Evolutionary conservation across 345 rosid genomes (phyloP), one percentile per base, ranked within the genome.

Genomic region (Anacardium occidentale): DNA sequence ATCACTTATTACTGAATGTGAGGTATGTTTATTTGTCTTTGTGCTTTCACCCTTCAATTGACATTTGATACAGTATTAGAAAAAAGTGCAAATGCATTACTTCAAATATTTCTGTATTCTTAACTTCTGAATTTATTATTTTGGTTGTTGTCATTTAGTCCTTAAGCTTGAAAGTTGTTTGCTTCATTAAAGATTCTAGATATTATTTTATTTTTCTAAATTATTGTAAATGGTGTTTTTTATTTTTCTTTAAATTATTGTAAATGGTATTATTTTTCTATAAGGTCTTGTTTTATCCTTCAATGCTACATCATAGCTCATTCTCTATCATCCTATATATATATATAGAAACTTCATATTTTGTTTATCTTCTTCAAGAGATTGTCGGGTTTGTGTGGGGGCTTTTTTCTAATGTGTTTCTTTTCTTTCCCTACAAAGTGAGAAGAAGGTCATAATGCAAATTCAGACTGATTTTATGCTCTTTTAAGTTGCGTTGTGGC

Each of bases 1-100:
- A 47, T 89, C 96, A 52, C 94, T 95, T 78, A 76, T 95, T 54
- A 95, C 99, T 62, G 99, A 95, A 82, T 86, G 88, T 64, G 99
- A 95, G 97, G 98, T 90, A 87, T 77, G 79, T 44, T 67, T 62
- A 68, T 37, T 25, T 59, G n/a, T 68, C 29, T 14, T 45, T 68
- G 50, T 73, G 20, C 66, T 64, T 65, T 61, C 54, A 65, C 20
- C 53, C 24, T 55, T 72, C 13, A 57, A 61, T 29, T 66, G 56
- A 57, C 24, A 37, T 18, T 34, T 13, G 44, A 55, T 11, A 11
- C 7, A 12, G 57, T n/a, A 25, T 22, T 60, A 74, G 9, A 48
- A 20, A 51, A 59, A 20, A 51, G 29, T 8, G 37, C 50, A 62
- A 34, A 29, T 37, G 53, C 44, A 51, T 74, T 26, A 14, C 20